Percentiles rank a stretch among this genome's conserved stretches.
phyloP scores from a whole-genome alignment of 371 early-diverging fungal species.

The Lichtheimia corymbifera region DNA sequence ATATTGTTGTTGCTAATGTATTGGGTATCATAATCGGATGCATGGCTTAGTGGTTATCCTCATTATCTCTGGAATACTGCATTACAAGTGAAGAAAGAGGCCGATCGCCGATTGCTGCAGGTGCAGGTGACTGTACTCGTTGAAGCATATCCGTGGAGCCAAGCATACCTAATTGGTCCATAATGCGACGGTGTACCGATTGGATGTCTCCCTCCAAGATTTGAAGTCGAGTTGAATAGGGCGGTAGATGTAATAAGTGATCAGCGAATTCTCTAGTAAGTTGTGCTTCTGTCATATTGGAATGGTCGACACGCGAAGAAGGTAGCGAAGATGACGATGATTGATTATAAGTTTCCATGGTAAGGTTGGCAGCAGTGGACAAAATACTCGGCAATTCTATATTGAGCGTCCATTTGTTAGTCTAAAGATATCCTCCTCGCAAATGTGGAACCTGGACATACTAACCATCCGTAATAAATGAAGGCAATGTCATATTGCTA shows the following conservation, averaged over 20 bases:
- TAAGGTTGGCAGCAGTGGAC: conserved; percentile 15
- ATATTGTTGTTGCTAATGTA: no score
- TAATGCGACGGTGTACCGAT: conserved; percentile 36
- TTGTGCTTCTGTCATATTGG: conserved; percentile 5
- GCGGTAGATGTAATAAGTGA: conserved; percentile 31
- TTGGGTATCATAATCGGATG: no score
- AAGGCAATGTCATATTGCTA: conserved; percentile 16
- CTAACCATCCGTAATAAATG: conserved; percentile 38
- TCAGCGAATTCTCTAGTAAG: conserved; percentile 25
- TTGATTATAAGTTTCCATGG: conserved; percentile 1
- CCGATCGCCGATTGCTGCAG: no score
- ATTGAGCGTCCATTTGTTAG: neutral
- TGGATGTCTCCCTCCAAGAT: conserved; percentile 29
- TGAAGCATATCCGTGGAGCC: conserved; percentile 8
- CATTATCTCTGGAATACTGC: no score
- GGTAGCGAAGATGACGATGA: conserved; percentile 6
- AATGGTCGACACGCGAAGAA: conserved; percentile 4
- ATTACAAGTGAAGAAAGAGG: no score
- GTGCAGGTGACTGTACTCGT: neutral
- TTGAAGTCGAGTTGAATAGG: conserved; percentile 33
- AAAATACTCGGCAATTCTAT: conserved; percentile 32
- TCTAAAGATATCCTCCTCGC: no score
- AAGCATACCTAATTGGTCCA: conserved; percentile 30
- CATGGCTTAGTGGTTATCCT: no score
- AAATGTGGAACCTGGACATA: neutral